Base-by-base conservation (phyloP, 495 filamentous ascomycete species). In the Aspergillus nidulans region DNA sequence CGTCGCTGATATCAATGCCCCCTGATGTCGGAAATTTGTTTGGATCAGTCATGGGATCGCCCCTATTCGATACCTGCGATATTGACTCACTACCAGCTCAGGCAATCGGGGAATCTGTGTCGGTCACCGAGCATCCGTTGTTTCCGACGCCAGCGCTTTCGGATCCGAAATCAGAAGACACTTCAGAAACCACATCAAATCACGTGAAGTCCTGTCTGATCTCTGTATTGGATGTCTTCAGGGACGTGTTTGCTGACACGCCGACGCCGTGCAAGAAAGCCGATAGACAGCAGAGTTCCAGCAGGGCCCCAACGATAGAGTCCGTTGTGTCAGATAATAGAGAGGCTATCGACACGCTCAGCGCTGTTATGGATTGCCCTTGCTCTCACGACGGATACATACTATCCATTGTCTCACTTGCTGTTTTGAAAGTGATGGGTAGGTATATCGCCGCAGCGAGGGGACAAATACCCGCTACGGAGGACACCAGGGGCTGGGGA, bases 351-450 rank as follows among this genome's bases (percentile, higher is more conserved):
- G 59, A 68, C 39, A 55, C 61, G 0, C 47, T 68, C 6, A 56
- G 43, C 43, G 50, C 4, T 3, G 64, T 70, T 32, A 52, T 70
- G 7, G 30, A 61, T 25, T 70, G 65, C 45, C 42, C 49, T 23
- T 68, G 63, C 53, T 52, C 61, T 0, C 51, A 66, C 6, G 61
- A 66, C 48, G 57, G 44, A 6, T 70, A 64, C 28, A 34, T 68
- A 13, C 45, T 68, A 38, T 48, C 65, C 20, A 56, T 70, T 3
- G 53, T 63, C 21, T 63, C 65, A 0, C 53, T 66, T 21, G 63
- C 66, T 36, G 43, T 68, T 2, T 62, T 66, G 40, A 68, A 70
- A 54, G 55, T 68, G 0, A 44, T 70, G 53, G 57, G 53, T 24
- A 61, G 59, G 34, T 70, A 68, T 47, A 55, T 64, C 2, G 57